Conservation (phyloP, 1,284 basidiomycete species). For the Cryptococcus deneoformans region DNA sequence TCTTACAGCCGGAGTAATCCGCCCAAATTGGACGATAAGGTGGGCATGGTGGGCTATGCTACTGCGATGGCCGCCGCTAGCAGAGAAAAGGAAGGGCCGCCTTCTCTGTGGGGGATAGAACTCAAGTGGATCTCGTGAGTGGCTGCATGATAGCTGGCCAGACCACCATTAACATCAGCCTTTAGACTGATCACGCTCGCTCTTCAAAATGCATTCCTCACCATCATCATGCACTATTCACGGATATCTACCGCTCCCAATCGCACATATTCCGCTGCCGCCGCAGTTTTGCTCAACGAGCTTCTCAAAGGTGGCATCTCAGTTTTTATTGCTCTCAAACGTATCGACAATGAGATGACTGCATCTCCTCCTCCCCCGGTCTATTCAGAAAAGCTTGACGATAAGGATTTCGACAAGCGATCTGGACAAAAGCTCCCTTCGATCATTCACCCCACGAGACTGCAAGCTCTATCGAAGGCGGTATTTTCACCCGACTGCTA, state of each 20-base stretch:
- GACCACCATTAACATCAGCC: neutral
- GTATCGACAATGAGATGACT: constrained; percentile 43
- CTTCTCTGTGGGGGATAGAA: constrained; percentile 42
- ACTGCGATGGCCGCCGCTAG: constrained; percentile 11
- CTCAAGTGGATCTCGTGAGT: constrained; percentile 49
- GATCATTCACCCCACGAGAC: constrained; percentile 30
- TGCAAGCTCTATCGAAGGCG: constrained; percentile 25
- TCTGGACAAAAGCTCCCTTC: constrained; percentile 6
- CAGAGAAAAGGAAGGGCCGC: constrained; percentile 23
- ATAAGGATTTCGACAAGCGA: constrained; percentile 10
- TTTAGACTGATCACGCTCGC: constrained; percentile 82
- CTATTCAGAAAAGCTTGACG: constrained; percentile 20
- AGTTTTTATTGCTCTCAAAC: constrained; percentile 60
- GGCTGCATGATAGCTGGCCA: too few species aligned
- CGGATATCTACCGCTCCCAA: constrained; percentile 75
- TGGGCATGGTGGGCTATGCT: constrained; percentile 16
- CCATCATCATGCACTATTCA: constrained; percentile 93
- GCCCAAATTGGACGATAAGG: constrained; percentile 18
- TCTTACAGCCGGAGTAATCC: constrained; percentile 13
- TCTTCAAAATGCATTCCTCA: constrained; percentile 84
- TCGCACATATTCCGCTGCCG: constrained; percentile 76
- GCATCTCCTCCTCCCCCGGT: constrained; percentile 13
- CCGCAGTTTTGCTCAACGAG: constrained; percentile 90
- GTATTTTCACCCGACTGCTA: constrained; percentile 84
- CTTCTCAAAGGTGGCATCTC: constrained; percentile 88